Evolutionary conservation across 2,329 filamentous ascomycete genomes (phyloP).

Genomic region (Xenosphaeropsis pyriputrescens): DNA sequence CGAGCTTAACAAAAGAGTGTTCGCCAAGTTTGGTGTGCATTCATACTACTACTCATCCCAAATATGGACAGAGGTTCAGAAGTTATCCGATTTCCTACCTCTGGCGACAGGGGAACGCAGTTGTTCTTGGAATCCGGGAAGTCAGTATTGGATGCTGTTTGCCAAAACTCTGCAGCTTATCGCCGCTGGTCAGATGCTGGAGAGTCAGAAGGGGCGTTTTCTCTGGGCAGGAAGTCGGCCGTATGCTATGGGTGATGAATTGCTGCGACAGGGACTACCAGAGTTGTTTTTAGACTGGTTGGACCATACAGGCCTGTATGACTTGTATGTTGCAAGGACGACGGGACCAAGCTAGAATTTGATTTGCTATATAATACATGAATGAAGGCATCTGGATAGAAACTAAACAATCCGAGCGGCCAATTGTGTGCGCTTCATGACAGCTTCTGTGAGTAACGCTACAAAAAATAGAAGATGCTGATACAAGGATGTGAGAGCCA

Average conservation of each 20-base stretch:
- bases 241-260: constrained; percentile 3
- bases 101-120: neutral
- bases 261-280: constrained; percentile 4
- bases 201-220: constrained; percentile 1
- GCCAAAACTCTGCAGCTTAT: constrained; percentile 1
- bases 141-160: constrained; percentile 1
- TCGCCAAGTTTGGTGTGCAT: neutral
- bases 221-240: neutral
- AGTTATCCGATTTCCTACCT: neutral
- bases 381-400: too few relatives aligned
- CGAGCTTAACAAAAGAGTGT: neutral
- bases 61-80: constrained; percentile 1
- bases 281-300: constrained; percentile 4
- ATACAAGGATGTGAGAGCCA: too few relatives aligned
- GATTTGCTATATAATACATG: too few relatives aligned
- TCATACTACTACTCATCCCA: neutral
- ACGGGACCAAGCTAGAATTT: too few relatives aligned
- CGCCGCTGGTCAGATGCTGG: neutral
- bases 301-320: constrained; percentile 2
- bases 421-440: too few relatives aligned
- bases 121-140: constrained; percentile 2
- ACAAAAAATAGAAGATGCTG: too few relatives aligned
- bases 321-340: too few relatives aligned
- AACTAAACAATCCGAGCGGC: too few relatives aligned
- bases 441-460: too few relatives aligned